phyloP scores from a whole-genome alignment of 768 basidiomycete species.

The Phylloporus sp. region DNA sequence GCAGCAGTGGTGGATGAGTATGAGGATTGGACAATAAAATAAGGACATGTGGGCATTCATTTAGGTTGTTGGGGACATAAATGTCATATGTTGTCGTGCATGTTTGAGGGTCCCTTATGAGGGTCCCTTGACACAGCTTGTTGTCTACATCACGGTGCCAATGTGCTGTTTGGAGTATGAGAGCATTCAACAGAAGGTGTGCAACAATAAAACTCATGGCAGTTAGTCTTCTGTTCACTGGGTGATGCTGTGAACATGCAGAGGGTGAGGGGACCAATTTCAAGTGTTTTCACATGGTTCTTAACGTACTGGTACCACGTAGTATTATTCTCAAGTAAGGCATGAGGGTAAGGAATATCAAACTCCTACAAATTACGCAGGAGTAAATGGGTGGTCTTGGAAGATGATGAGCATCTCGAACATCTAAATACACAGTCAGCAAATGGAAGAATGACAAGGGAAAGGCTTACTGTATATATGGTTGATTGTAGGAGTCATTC shows the following conservation, averaged over 20 bases:
- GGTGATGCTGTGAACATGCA: conserved; percentile 16
- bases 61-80: neutral
- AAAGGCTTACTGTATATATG: no score
- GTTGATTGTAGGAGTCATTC: no score
- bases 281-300: neutral
- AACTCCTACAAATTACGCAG: conserved; percentile 19
- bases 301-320: neutral
- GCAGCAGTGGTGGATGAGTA: neutral
- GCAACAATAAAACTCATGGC: conserved; percentile 19
- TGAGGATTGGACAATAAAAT: neutral
- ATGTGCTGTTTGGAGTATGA: no score
- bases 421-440: neutral
- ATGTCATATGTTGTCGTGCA: neutral
- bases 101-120: neutral
- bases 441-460: no score
- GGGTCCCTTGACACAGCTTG: no score
- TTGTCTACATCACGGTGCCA: neutral
- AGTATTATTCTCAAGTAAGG: conserved; percentile 9
- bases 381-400: conserved; percentile 11
- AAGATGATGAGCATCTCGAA: neutral
- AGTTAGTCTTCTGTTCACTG: conserved; percentile 13
- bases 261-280: conserved; percentile 20
- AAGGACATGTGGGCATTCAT: neutral
- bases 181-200: no score
- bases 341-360: conserved; percentile 14